phyloP scores from a whole-genome alignment of 371 early-diverging fungal genomes.

The Umbelopsis sp. region DNA sequence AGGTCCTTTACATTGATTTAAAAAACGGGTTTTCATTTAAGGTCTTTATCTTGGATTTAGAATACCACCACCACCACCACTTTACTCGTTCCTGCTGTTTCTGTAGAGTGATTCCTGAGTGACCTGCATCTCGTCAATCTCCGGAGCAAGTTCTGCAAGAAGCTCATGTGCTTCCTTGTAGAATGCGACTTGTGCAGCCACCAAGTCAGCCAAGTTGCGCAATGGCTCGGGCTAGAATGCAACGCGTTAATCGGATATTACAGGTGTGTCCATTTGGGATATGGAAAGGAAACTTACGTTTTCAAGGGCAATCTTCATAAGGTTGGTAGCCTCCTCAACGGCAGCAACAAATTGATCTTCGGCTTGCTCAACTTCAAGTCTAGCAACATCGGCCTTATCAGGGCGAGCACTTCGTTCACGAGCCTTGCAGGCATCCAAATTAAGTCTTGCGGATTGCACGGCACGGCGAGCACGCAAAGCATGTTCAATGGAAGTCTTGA shows the following conservation, averaged over 20 bases:
- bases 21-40: background rate
- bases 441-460: slow-evolving; percentile 77
- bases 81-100: slow-evolving; percentile 53
- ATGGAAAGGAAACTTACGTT: slow-evolving; percentile 46
- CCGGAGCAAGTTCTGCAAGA: slow-evolving; percentile 81
- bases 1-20: background rate
- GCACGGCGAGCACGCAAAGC: slow-evolving; percentile 85
- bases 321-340: slow-evolving; percentile 87
- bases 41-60: too few relatives aligned
- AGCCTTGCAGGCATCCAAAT: slow-evolving; percentile 84
- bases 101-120: slow-evolving; percentile 88
- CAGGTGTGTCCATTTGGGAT: background rate
- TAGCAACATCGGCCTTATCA: slow-evolving; percentile 68
- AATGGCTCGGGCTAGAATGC: slow-evolving; percentile 76
- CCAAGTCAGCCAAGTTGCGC: slow-evolving; percentile 81
- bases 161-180: slow-evolving; percentile 82
- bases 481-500: slow-evolving; percentile 75
- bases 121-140: slow-evolving; percentile 90
- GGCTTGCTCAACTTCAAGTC: slow-evolving; percentile 83
- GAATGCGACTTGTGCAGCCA: slow-evolving; percentile 85
- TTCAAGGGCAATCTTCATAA: slow-evolving; percentile 92
- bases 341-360: slow-evolving; percentile 93
- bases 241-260: background rate
- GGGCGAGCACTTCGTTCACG: slow-evolving; percentile 71
- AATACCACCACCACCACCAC: background rate